Percentiles rank a stretch among this genome's conserved stretches.
phyloP scores from a whole-genome alignment of 2,329 filamentous ascomycete species.

The Pyricularia grisea region DNA sequence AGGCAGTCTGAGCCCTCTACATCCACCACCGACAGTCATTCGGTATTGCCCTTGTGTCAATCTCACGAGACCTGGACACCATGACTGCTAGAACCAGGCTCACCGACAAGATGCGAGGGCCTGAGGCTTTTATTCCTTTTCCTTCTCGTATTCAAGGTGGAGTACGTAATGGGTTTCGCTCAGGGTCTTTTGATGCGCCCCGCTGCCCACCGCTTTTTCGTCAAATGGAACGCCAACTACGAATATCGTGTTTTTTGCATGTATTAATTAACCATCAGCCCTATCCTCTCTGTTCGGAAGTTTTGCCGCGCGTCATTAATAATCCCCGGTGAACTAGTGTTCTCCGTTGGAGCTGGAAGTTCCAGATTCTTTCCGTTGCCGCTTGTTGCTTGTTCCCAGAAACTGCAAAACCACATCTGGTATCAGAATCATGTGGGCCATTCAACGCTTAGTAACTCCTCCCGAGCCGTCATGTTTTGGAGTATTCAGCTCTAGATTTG shows the following conservation, averaged over 20 bases:
- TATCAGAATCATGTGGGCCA: background rate
- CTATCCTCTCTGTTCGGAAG: background rate
- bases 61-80: background rate
- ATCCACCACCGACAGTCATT: background rate
- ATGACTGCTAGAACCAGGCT: background rate
- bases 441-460: background rate
- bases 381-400: background rate
- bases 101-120: background rate
- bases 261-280: background rate
- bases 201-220: background rate
- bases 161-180: background rate
- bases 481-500: background rate
- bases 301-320: background rate
- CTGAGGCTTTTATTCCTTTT: background rate
- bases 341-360: background rate
- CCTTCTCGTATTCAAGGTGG: background rate
- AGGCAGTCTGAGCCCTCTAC: background rate
- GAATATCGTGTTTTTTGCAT: background rate
- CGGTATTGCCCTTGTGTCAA: background rate
- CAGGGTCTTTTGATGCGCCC: background rate
- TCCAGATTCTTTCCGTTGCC: background rate
- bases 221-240: background rate
- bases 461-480: background rate
- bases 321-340: background rate
- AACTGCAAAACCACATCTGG: background rate